Evolutionary conservation across 73 alveolate species (phyloP).

Genomic region (Breviolum minutum): DNA sequence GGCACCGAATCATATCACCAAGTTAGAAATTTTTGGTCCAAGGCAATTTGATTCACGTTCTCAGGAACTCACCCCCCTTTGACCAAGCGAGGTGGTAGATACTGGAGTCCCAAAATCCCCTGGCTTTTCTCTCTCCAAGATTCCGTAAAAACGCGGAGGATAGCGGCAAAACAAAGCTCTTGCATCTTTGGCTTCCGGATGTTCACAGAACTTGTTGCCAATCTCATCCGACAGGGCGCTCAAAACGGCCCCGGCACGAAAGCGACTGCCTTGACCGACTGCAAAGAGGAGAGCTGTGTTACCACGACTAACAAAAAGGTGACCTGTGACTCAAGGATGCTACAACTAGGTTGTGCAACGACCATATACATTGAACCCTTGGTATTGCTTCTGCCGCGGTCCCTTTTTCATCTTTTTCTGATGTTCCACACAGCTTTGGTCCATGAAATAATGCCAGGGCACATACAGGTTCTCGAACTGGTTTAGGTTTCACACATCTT

Average conservation of each 20-base stretch:
- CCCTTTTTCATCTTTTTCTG: too few relatives aligned
- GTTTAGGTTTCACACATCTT: not conserved
- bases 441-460: not conserved
- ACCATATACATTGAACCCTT: too few relatives aligned
- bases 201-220: constrained; percentile 15
- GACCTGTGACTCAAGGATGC: too few relatives aligned
- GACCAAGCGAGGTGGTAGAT: too few relatives aligned
- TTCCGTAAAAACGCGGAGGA: constrained; percentile 86
- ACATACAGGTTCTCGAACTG: not conserved
- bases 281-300: too few relatives aligned
- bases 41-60: too few relatives aligned
- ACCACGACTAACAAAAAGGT: too few relatives aligned
- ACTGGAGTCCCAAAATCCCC: not conserved
- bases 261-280: not conserved
- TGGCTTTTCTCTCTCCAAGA: not conserved
- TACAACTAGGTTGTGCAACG: too few relatives aligned
- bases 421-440: too few relatives aligned
- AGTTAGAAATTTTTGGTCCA: not conserved
- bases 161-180: constrained; percentile 71
- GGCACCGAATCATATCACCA: not conserved
- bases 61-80: too few relatives aligned
- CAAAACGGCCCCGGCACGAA: constrained; percentile 13
- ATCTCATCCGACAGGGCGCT: not conserved
- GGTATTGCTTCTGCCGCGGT: too few relatives aligned
- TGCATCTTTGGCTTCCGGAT: constrained; percentile 67